These are phyloP conservation scores for Fraxinus greggii DNA, from an alignment of 305 asterid genomes.

Conservation along the genomic window DNA sequence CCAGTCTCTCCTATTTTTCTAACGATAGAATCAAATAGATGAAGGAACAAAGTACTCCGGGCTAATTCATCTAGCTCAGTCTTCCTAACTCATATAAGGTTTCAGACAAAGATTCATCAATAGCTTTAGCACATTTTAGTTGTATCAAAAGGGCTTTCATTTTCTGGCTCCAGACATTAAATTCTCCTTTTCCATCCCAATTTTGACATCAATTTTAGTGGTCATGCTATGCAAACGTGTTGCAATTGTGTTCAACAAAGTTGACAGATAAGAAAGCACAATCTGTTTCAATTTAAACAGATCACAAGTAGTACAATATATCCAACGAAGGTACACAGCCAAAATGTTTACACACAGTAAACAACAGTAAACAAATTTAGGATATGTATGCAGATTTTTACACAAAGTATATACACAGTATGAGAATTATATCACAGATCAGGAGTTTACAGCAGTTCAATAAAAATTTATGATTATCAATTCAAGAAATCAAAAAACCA, in stretches of 20 bases:
- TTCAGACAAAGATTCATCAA: neutral
- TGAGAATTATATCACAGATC: too few species aligned
- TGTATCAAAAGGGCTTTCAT: neutral
- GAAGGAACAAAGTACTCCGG: neutral
- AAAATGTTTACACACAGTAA: too few species aligned
- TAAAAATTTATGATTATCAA: too few species aligned
- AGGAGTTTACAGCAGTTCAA: too few species aligned
- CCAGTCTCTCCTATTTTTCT: neutral
- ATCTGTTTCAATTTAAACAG: too few species aligned
- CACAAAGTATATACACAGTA: too few species aligned
- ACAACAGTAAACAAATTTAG: too few species aligned
- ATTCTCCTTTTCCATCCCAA: neutral
- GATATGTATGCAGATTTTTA: too few species aligned
- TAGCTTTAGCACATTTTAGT: neutral
- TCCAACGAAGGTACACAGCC: too few species aligned
- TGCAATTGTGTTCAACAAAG: neutral
- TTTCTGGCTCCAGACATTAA: neutral
- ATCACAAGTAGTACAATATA: too few species aligned
- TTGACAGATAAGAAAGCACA: too few species aligned
- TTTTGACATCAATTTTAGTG: neutral
- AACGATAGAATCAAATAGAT: neutral
- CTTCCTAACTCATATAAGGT: neutral
- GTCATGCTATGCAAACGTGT: neutral
- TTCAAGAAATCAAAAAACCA: too few species aligned
- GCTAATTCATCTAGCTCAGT: neutral